Conservation (phyloP, 164 flowering plant genomes). For the Taxillus chinensis region DNA sequence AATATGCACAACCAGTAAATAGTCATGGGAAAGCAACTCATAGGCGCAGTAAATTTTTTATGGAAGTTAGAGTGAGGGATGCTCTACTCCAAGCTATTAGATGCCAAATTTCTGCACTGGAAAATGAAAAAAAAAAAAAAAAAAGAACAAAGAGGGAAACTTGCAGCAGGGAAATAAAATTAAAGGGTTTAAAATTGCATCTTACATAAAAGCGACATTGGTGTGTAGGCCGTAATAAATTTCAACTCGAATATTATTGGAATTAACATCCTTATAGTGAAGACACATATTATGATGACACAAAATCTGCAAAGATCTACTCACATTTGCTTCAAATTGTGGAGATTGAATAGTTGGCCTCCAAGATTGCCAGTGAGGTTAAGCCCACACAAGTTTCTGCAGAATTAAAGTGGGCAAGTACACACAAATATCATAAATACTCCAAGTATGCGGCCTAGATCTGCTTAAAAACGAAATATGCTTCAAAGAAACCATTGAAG, state of each 20-base stretch:
- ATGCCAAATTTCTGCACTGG: conserved; percentile 54
- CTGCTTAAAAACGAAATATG: no score
- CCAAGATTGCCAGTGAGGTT: conserved; percentile 48
- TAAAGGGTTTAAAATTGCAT: background rate
- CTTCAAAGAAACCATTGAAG: no score
- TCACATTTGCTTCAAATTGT: conserved; percentile 53
- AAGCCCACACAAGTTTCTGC: conserved; percentile 50
- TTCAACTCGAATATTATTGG: conserved; percentile 47
- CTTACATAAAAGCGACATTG: conserved; percentile 65
- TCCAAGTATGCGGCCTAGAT: no score
- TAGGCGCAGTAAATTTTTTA: conserved; percentile 53
- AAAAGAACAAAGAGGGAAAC: background rate
- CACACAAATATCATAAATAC: no score
- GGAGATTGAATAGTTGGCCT: conserved; percentile 36
- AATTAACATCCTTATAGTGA: conserved; percentile 55
- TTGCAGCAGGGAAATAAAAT: background rate
- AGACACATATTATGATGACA: conserved; percentile 2
- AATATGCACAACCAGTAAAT: background rate
- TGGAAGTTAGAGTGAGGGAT: conserved; percentile 40
- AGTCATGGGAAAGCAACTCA: conserved; percentile 25
- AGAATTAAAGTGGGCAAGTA: background rate
- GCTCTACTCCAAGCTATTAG: conserved; percentile 40
- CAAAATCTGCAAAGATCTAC: conserved; percentile 12
- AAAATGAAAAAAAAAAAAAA: conserved; percentile 1
- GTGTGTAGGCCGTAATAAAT: conserved; percentile 57